Evolutionary conservation across 257 asterid genomes (phyloP).

Genomic region (Handroanthus guayacan): DNA sequence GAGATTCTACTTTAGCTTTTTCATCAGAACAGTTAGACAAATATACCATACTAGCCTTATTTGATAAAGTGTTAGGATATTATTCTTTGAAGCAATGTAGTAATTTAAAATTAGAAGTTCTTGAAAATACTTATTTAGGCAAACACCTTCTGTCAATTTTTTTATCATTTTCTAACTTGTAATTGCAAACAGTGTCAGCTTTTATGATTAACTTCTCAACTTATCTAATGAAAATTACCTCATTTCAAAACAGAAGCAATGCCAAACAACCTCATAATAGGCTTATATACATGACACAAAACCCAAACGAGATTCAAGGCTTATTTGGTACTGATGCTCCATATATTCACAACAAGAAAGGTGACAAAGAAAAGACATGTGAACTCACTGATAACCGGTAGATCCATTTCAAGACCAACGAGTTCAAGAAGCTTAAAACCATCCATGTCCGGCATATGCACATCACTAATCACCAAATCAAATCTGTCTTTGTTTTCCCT

Average conservation of each 20-base stretch:
- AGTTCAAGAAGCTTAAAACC: slow-evolving; percentile 90
- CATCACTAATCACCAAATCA: slow-evolving; percentile 86
- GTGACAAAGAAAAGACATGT: slow-evolving; percentile 24
- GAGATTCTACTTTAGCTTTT: no score
- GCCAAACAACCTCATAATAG: background rate
- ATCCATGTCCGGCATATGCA: slow-evolving; percentile 96
- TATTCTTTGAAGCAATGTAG: no score
- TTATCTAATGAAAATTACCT: no score
- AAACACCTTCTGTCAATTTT: no score
- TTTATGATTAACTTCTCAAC: no score
- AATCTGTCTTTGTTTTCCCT: slow-evolving; percentile 74
- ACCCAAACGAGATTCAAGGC: background rate
- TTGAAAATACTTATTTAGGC: no score
- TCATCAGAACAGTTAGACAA: no score
- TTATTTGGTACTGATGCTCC: background rate
- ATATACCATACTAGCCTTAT: no score
- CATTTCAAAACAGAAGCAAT: background rate
- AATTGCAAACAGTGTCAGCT: no score
- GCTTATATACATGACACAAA: slow-evolving; percentile 9
- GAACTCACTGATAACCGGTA: slow-evolving; percentile 84
- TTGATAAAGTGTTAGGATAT: no score
- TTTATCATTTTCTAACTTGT: no score
- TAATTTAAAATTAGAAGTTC: no score
- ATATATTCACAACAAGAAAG: background rate
- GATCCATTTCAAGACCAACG: slow-evolving; percentile 88